Base-by-base conservation (phyloP, 2,329 filamentous ascomycete species). In the Colletotrichum gigasporum region DNA sequence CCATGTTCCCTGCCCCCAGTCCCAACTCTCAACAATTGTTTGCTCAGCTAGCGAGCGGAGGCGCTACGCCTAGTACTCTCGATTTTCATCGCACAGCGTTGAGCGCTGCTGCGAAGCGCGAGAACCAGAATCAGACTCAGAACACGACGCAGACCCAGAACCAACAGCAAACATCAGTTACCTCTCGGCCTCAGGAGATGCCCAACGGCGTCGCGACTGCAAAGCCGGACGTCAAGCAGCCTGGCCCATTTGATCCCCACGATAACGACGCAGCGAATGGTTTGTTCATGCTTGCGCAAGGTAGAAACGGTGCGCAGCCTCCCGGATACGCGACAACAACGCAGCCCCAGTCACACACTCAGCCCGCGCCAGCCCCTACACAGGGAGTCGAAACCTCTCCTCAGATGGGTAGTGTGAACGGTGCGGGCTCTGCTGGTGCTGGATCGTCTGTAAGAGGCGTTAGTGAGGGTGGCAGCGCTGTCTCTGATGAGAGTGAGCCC, bases 261-360 rank as follows among this genome's bases (percentile, higher is more conserved):
- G 95, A 97, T 55, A 97, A 95, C 71, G 95, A 97, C 79, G 96
- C 95, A 42, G 96, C 95, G 53, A 98, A 97, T 75, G 94, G 96
- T 28, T 84, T 99, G 1, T 96, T 93, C 71, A 91, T 97, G 86
- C 84, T 99, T 63, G 94, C 96, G 1, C 90, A 93, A 72, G 88
- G 89, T 85, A 90, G 74, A 78, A 89, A 81, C 83, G 87, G 79
- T 79, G 84, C 75, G 65, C 87, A 81, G 67, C 71, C 80, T 16
- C 82, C 78, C 68, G 83, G 79, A 70, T 85, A 86, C 79, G 71
- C 81, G 69, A 76, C 71, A 5, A 69, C 78, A 11, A 79, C 80
- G 44, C 79, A 79, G 41, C 80, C 84, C 50, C 79, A 81, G 16
- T 79, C 80, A 6, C 82, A 86, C 71, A 82, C 80, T 42, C 87